These are phyloP conservation scores for Neurospora sp. DNA, from an alignment of 495 filamentous ascomycete genomes.

Conservation along the genomic window DNA sequence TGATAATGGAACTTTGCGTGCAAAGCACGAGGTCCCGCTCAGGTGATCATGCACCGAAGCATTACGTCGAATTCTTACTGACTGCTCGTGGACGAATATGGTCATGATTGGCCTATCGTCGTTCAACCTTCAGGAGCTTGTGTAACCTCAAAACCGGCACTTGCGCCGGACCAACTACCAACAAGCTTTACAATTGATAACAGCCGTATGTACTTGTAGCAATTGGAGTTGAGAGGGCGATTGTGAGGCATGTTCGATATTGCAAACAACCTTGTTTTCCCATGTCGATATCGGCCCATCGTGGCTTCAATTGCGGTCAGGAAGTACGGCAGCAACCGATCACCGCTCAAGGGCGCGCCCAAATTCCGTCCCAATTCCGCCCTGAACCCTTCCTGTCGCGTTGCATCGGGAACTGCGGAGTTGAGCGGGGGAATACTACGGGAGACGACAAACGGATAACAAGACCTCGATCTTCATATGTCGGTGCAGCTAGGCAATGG, in stretches of 20 bases:
- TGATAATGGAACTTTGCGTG: neutral
- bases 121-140: neutral
- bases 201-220: neutral
- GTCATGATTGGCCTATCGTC: neutral
- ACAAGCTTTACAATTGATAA: neutral
- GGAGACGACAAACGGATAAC: neutral
- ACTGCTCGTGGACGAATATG: neutral
- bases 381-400: neutral
- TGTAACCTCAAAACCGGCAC: neutral
- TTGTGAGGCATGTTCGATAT: neutral
- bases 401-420: neutral
- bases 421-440: neutral
- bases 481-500: neutral
- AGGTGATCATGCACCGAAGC: neutral
- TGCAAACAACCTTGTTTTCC: neutral
- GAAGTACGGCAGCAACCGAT: neutral
- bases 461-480: neutral
- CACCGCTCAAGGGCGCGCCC: neutral
- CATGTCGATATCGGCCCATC: neutral
- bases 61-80: neutral
- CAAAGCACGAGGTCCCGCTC: neutral
- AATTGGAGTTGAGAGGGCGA: neutral
- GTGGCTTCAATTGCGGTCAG: neutral
- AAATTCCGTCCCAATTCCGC: neutral
- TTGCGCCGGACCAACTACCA: neutral